Base-by-base conservation (phyloP, 306 rosid genomes). In the cucumber (Cucumis sativus) region DNA sequence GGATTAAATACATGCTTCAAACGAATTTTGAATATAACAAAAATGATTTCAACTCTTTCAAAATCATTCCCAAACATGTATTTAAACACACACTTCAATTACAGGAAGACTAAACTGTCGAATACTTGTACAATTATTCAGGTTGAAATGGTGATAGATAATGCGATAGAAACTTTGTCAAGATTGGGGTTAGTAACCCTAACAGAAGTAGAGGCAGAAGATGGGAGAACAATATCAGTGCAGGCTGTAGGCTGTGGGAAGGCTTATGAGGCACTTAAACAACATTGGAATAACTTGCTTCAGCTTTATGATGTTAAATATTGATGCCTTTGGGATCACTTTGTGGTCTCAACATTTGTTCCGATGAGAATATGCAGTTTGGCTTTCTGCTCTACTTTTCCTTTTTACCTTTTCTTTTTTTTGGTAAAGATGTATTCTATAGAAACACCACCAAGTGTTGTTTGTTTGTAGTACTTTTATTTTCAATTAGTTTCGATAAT, bases 91-190 rank as follows among this genome's bases (percentile, higher is more conserved):
- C 37, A 33, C 37, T 33, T 3, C 37, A 33, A 33, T 4, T 33
- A 33, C 4, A 33, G 4, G 4, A 0, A 3, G 37, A 10, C 56
- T 51, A 51, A 6, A 15, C 5, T 51, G 56, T 51, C 37, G 9
- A 51, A 52, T 52, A 52, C 20, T 52, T 17, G 0, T 52, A 16
- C 30, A 79, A 75, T 76, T 65, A 69, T 84, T 83, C 93, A 94
- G 98, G 96, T 94, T 66, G 91, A 94, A 86, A 90, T 94, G 98
- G 90, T 93, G 58, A 75, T 89, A 63, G 96, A 94, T 80, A 86
- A 91, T 80, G 98, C 97, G 76, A 75, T 90, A 39, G 70, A 82
- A 69, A 90, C 95, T 10, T 79, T 91, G 68, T 74, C 87, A 77
- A 89, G 98, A 86, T 81, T 94, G 62, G 89, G 87, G 81, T 85